A percentile compares a stretch with the other conserved stretches of the same genome.
Evolutionary conservation across 176 grass and related monocot species (phyloP).

Genomic region (Typha latifolia): DNA sequence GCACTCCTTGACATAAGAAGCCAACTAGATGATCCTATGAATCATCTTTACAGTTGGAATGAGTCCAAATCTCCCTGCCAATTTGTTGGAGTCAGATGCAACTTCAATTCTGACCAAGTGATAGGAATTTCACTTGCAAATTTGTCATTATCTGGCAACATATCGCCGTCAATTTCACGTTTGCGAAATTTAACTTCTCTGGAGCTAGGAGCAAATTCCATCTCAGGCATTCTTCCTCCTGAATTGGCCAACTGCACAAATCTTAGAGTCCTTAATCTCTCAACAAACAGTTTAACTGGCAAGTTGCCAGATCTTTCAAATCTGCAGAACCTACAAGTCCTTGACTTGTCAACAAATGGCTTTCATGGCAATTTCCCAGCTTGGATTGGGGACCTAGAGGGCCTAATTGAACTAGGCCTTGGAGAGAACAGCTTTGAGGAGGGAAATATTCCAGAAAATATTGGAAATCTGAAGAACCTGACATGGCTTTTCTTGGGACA

Average conservation of each 20-base stretch:
- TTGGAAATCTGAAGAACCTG: constrained; percentile 72
- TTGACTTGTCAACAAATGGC: constrained; percentile 80
- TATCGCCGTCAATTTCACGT: constrained; percentile 66
- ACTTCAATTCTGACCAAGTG: constrained; percentile 39
- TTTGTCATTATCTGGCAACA: constrained; percentile 60
- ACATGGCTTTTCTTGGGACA: constrained; percentile 77
- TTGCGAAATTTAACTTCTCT: constrained; percentile 39
- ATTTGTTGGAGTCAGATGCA: constrained; percentile 63
- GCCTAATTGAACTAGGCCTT: constrained; percentile 50
- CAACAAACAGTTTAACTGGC: constrained; percentile 54
- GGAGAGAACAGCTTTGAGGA: constrained; percentile 74
- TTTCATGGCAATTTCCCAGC: constrained; percentile 59
- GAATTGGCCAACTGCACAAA: constrained; percentile 52
- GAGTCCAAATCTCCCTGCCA: constrained; percentile 43
- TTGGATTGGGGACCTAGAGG: constrained; percentile 49
- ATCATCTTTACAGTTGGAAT: constrained; percentile 54
- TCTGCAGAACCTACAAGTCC: constrained; percentile 45
- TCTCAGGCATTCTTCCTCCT: constrained; percentile 56
- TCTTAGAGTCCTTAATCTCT: constrained; percentile 76
- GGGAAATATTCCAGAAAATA: constrained; percentile 54
- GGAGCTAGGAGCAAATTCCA: constrained; percentile 58
- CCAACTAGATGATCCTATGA: constrained; percentile 61
- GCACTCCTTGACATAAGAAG: constrained; percentile 59
- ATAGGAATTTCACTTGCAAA: constrained; percentile 57
- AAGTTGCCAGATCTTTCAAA: constrained; percentile 68